Base-by-base conservation (phyloP, 2,329 filamentous ascomycete genomes). In the Teratosphaeria epicoccoides region DNA sequence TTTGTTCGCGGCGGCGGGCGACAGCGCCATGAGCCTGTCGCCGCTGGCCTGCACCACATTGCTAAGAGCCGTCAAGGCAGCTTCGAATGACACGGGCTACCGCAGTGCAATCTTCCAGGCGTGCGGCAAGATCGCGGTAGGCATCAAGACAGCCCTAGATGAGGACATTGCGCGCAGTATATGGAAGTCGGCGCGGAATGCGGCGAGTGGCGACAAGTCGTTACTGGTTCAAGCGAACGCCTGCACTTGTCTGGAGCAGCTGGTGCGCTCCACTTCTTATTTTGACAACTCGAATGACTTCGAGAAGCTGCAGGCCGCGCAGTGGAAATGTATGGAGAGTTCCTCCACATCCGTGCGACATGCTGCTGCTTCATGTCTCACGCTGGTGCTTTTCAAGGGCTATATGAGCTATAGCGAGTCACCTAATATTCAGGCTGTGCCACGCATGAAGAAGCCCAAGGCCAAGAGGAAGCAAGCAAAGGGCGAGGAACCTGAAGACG, bases 271-370 rank as follows among this genome's bases (percentile, higher is more conserved):
- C 55, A 96, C 90, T 0, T 70, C 79, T 0, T 94, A 87, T 66
- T 97, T 97, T 64, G 84, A 89, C 64, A 95, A 94, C 63, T 82
- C 85, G 12, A 84, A 78, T 66, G 93, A 98, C 65, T 95, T 95
- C 63, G 93, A 98, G 59, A 88, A 86, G 66, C 71, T 97, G 20
- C 89, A 91, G 68, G 80, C 79, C 28, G 81, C 85, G 5, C 73
- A 94, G 14, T 93, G 89, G 78, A 97, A 95, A 69, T 80, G 85
- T 0, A 84, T 94, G 54, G 93, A 98, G 60, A 90, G 84, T 29
- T 70, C 82, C 1, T 86, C 84, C 47, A 72, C 83, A 0, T 78
- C 83, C 24, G 88, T 95, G 49, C 81, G 93, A 54, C 87, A 91
- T 68, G 87, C 90, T 2, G 88, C 88, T 3, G 90, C 89, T 6